Percentiles rank a stretch among this genome's conserved stretches.
Evolutionary conservation across 1,139 yeast species (phyloP).

Genomic region (Kodamaea ohmeri): DNA sequence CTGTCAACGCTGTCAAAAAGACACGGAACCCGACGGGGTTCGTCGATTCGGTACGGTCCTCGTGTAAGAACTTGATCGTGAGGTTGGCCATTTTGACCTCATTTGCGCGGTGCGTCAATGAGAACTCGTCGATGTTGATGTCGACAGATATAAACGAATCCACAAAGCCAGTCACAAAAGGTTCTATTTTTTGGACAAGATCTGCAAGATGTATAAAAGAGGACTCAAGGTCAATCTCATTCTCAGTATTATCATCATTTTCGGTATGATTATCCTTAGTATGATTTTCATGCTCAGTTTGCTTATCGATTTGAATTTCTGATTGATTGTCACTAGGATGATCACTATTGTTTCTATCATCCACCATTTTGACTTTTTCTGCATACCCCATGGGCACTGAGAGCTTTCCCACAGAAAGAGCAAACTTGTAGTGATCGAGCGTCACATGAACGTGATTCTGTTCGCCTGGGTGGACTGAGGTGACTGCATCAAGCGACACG

Average conservation of each 20-base stretch:
- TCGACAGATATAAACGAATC: slow-evolving; percentile 12
- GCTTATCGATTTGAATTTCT: too few species aligned
- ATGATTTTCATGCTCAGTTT: too few species aligned
- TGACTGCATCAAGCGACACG: slow-evolving; percentile 25
- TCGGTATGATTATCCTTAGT: too few species aligned
- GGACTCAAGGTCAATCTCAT: too few species aligned
- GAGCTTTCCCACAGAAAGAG: slow-evolving; percentile 15
- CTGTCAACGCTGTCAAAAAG: slow-evolving; percentile 27
- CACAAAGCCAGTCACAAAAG: slow-evolving; percentile 6
- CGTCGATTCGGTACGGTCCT: slow-evolving; percentile 15
- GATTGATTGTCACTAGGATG: too few species aligned
- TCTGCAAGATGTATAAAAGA: background rate
- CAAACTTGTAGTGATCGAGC: slow-evolving; percentile 1
- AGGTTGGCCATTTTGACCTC: slow-evolving; percentile 23
- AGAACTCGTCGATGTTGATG: slow-evolving; percentile 33
- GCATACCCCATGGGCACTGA: slow-evolving; percentile 24
- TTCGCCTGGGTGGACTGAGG: slow-evolving; percentile 22
- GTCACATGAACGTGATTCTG: slow-evolving; percentile 7
- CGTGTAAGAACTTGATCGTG: slow-evolving; percentile 16
- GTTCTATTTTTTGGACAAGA: background rate
- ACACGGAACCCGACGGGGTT: slow-evolving; percentile 17
- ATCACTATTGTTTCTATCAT: background rate
- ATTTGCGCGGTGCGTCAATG: slow-evolving; percentile 21
- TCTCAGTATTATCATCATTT: too few species aligned
- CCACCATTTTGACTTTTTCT: background rate